Conservation (phyloP, 2,329 filamentous ascomycete species). For the Metarhizium humberi region DNA sequence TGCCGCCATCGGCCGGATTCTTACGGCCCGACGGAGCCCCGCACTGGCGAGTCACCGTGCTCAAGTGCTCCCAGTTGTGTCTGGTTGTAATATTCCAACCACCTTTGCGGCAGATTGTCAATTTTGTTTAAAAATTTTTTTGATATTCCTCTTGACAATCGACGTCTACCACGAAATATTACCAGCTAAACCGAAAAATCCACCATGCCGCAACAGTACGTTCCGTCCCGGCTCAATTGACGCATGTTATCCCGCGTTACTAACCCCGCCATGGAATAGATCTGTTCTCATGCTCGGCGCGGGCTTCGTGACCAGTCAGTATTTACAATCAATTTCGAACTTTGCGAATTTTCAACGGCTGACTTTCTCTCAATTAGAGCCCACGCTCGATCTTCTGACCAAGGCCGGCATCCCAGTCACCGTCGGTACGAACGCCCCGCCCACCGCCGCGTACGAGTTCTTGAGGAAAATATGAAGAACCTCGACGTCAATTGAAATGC, state of each 20-base stretch:
- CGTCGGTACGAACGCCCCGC: constrained; percentile 42
- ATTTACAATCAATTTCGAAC: neutral
- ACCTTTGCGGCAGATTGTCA: neutral
- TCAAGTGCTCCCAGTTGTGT: neutral
- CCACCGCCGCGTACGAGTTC: neutral
- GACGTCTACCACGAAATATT: neutral
- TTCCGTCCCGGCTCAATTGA: neutral
- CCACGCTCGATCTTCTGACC: constrained; percentile 54
- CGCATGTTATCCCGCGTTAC: neutral
- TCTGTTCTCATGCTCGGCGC: constrained; percentile 36
- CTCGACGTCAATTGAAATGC: constrained; percentile 1
- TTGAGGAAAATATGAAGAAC: neutral
- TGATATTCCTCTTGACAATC: neutral
- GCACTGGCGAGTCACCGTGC: constrained; percentile 3
- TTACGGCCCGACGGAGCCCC: constrained; percentile 2
- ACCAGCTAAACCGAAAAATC: neutral
- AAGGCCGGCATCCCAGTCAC: constrained; percentile 53
- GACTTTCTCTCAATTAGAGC: constrained; percentile 23
- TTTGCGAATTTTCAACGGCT: neutral
- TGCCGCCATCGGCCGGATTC: constrained; percentile 1
- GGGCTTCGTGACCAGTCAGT: constrained; percentile 42
- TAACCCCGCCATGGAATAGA: neutral
- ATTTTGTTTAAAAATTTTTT: neutral
- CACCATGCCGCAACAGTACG: constrained; percentile 6
- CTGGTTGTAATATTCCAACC: neutral